phyloP scores from a whole-genome alignment of 2,329 filamentous ascomycete species.

The Curvularia hawaiiensis region DNA sequence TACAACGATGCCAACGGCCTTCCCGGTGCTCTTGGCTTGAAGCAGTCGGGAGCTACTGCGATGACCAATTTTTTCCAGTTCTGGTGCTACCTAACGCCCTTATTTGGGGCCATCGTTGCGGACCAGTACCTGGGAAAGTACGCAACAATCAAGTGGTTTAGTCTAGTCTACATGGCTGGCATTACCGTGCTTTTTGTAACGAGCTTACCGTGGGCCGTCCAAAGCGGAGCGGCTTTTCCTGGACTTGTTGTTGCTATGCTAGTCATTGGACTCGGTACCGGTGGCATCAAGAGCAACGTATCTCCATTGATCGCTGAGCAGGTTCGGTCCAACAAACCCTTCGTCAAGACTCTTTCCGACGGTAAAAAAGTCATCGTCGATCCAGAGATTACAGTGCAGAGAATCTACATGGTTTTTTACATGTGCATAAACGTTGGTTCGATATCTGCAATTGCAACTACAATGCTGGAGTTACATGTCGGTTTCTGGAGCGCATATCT shows the following conservation, averaged over 20 bases:
- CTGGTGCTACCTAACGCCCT: conserved; percentile 56
- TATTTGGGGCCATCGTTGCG: conserved; percentile 59
- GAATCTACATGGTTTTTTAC: conserved; percentile 69
- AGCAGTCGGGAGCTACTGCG: conserved; percentile 52
- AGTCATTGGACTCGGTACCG: conserved; percentile 75
- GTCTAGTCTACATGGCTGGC: conserved; percentile 66
- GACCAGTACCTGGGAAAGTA: conserved; percentile 74
- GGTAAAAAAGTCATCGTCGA: conserved; percentile 53
- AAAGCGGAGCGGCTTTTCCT: conserved; percentile 63
- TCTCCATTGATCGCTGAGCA: conserved; percentile 57
- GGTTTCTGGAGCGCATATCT: conserved; percentile 74
- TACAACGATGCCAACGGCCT: conserved; percentile 49
- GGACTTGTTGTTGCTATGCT: conserved; percentile 68
- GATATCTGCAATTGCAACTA: conserved; percentile 70
- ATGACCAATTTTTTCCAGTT: conserved; percentile 56
- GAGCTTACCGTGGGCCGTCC: conserved; percentile 67
- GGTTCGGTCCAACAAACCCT: conserved; percentile 49
- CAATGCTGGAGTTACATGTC: conserved; percentile 70
- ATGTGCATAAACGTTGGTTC: conserved; percentile 74
- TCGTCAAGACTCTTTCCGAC: conserved; percentile 45
- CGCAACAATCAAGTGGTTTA: conserved; percentile 71
- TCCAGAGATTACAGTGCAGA: conserved; percentile 53
- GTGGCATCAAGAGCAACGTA: conserved; percentile 83
- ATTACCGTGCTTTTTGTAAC: conserved; percentile 70
- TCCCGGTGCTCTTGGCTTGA: conserved; percentile 49